phyloP scores from a whole-genome alignment of 768 basidiomycete species.

The Brasilioporus rufonigricans region DNA sequence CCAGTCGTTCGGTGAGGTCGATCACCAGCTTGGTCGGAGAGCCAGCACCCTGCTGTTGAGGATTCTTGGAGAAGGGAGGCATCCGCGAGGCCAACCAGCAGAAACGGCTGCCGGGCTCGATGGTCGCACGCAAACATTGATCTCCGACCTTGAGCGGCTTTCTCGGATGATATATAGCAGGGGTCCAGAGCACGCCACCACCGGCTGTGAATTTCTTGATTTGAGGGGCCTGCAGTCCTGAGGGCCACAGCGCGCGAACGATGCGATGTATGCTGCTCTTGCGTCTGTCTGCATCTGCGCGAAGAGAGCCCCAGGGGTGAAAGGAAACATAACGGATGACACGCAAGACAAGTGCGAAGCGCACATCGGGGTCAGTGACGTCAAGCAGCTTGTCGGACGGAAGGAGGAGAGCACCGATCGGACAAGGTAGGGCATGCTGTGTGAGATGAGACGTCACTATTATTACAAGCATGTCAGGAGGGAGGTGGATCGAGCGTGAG shows the following conservation, averaged over 20 bases:
- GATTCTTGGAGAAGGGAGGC: constrained; percentile 43
- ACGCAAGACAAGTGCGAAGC: constrained; percentile 45
- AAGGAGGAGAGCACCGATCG: constrained; percentile 49
- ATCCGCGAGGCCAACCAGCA: constrained; percentile 66
- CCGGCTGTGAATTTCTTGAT: constrained; percentile 50
- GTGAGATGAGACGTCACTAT: constrained; percentile 44
- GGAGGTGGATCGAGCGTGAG: background rate
- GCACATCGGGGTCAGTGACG: constrained; percentile 36
- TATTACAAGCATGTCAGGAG: constrained; percentile 8
- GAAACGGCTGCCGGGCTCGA: constrained; percentile 24
- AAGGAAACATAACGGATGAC: constrained; percentile 71
- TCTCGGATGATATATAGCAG: constrained; percentile 38
- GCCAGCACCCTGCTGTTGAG: constrained; percentile 22
- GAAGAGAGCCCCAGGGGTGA: constrained; percentile 71
- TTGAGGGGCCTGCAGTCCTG: constrained; percentile 24
- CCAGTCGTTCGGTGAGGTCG: constrained; percentile 41
- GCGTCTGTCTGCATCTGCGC: constrained; percentile 59
- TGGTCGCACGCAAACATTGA: constrained; percentile 13
- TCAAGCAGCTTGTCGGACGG: constrained; percentile 34
- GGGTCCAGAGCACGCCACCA: constrained; percentile 62
- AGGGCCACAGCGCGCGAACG: constrained; percentile 45
- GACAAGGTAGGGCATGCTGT: constrained; percentile 40
- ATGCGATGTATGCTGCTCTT: constrained; percentile 46
- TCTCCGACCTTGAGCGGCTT: constrained; percentile 19
- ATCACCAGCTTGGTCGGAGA: constrained; percentile 31